A percentile compares a stretch with the other conserved stretches of the same genome.
These are phyloP conservation scores for Hygrophorus pudorinus DNA, from an alignment of 768 basidiomycete genomes.

Conservation along the genomic window DNA sequence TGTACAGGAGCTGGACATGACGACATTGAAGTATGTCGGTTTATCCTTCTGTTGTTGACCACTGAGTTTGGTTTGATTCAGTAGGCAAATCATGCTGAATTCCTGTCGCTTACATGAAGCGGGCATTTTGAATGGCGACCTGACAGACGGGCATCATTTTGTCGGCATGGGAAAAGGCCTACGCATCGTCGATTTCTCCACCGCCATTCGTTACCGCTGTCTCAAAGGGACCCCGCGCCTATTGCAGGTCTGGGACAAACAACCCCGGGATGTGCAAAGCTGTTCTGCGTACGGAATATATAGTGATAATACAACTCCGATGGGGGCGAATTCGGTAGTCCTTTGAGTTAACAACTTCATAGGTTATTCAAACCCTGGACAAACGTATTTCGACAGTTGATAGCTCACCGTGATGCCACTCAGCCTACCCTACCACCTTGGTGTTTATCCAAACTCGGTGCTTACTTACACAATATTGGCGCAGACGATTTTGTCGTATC, in stretches of 20 bases:
- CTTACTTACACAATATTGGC: too few species aligned
- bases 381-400: too few species aligned
- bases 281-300: constrained; percentile 12
- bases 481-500: too few species aligned
- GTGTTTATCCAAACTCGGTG: too few species aligned
- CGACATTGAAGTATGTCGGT: constrained; percentile 13
- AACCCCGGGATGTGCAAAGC: constrained; percentile 14
- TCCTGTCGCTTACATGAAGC: constrained; percentile 25
- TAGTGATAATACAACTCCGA: too few species aligned
- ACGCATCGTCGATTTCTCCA: constrained; percentile 28
- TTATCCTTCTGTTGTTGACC: not conserved
- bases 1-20: constrained; percentile 14
- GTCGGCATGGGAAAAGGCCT: constrained; percentile 18
- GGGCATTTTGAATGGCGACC: constrained; percentile 25
- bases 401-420: too few species aligned
- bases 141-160: constrained; percentile 22
- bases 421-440: too few species aligned
- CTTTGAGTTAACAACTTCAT: too few species aligned
- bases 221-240: constrained; percentile 9
- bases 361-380: too few species aligned
- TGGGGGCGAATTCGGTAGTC: too few species aligned
- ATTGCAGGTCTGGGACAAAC: not conserved
- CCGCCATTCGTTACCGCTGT: constrained; percentile 22
- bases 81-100: constrained; percentile 22
- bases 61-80: constrained; percentile 8